phyloP scores from a whole-genome alignment of 2,329 filamentous ascomycete species.

The Westerdykella sp. region DNA sequence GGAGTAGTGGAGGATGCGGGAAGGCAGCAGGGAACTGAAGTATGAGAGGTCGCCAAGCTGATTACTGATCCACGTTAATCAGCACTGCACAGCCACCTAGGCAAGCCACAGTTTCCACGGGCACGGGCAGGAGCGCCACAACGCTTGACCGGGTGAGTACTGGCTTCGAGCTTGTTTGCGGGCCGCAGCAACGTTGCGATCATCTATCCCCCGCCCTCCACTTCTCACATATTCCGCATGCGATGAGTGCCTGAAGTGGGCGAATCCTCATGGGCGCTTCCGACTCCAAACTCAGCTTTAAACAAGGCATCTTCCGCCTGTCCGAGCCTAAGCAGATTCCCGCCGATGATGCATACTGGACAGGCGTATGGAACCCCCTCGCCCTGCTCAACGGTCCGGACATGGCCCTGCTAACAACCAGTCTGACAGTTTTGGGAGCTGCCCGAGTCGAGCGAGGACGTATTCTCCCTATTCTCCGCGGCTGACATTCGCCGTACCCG shows the following conservation, averaged over 20 bases:
- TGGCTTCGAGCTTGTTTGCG: not conserved
- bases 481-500: constrained; percentile 73
- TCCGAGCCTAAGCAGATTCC: constrained; percentile 87
- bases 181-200: not conserved
- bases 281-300: constrained; percentile 98
- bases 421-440: constrained; percentile 82
- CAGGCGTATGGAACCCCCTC: constrained; percentile 58
- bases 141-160: constrained; percentile 16
- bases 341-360: constrained; percentile 87
- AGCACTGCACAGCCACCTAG: too few relatives aligned
- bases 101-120: too few relatives aligned
- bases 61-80: too few relatives aligned
- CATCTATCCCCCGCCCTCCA: not conserved
- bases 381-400: not conserved
- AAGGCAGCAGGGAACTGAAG: too few relatives aligned
- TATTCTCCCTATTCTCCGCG: constrained; percentile 91
- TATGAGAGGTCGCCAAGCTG: too few relatives aligned
- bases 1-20: too few relatives aligned
- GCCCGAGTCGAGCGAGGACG: constrained; percentile 88
- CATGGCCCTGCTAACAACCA: constrained; percentile 1
- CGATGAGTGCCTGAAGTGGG: constrained; percentile 25
- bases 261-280: constrained; percentile 77
- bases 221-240: not conserved
- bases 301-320: constrained; percentile 93
- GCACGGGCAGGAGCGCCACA: constrained; percentile 2